A percentile compares a stretch with the other conserved stretches of the same genome.
These are phyloP conservation scores for Sugiyamaella paludigena DNA, from an alignment of 1,139 yeast species.

Conservation along the genomic window DNA sequence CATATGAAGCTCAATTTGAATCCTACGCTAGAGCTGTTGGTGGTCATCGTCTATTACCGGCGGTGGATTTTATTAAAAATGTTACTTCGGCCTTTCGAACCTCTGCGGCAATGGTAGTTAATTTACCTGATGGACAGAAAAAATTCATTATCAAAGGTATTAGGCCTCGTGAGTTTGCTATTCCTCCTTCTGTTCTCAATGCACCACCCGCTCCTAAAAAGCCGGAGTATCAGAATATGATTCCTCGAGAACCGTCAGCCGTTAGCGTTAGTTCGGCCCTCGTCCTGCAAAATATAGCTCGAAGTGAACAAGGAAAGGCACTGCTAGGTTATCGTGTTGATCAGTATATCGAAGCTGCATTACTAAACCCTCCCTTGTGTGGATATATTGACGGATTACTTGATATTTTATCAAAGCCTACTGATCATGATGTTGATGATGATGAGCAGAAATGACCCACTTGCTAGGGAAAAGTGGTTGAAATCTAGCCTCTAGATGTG, in stretches of 20 bases:
- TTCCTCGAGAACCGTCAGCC: constrained; percentile 32
- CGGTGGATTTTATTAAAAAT: constrained; percentile 93
- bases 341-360: constrained; percentile 28
- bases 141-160: constrained; percentile 92
- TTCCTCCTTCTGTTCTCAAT: constrained; percentile 39
- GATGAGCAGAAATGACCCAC: constrained; percentile 5
- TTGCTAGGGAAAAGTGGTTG: too few relatives aligned
- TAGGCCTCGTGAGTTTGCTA: constrained; percentile 56
- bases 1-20: constrained; percentile 83
- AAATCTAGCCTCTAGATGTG: too few relatives aligned
- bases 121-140: constrained; percentile 55
- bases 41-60: constrained; percentile 67
- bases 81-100: constrained; percentile 88
- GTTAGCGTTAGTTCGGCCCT: constrained; percentile 38
- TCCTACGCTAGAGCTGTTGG: constrained; percentile 43
- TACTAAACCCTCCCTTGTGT: constrained; percentile 28
- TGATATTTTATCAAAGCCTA: constrained; percentile 9
- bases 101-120: constrained; percentile 89
- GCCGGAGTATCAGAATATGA: constrained; percentile 11
- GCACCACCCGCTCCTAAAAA: constrained; percentile 12
- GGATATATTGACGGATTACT: constrained; percentile 28
- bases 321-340: constrained; percentile 29
- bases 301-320: constrained; percentile 34
- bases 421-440: constrained; percentile 7
- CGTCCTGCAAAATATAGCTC: constrained; percentile 40